Percentiles rank a stretch among this genome's conserved stretches.
Evolutionary conservation across 208 protist species (phyloP).

Genomic region (Acanthamoeba lenticulata): DNA sequence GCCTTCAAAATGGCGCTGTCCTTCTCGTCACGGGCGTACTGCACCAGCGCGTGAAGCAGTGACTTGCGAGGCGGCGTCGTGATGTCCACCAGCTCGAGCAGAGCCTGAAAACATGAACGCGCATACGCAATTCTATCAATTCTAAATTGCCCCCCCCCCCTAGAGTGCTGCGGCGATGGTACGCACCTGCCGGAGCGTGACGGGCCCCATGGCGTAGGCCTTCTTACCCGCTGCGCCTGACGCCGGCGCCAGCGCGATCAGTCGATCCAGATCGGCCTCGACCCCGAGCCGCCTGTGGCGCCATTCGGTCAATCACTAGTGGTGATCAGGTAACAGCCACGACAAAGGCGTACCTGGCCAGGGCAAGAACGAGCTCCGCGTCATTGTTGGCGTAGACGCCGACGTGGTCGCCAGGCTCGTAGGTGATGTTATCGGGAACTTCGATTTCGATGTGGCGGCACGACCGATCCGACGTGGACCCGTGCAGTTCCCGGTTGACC

Average conservation of each 20-base stretch:
- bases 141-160: too few relatives aligned
- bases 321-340: neutral
- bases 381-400: conserved; percentile 94
- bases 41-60: conserved; percentile 65
- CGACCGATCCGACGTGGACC: conserved; percentile 80
- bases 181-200: conserved; percentile 20
- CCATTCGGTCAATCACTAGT: too few relatives aligned
- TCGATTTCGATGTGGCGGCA: conserved; percentile 92
- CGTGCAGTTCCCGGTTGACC: conserved; percentile 80
- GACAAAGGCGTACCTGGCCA: conserved; percentile 82
- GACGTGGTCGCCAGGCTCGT: conserved; percentile 95
- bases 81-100: conserved; percentile 58
- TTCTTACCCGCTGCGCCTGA: neutral
- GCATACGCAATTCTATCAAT: too few relatives aligned
- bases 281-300: neutral
- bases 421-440: conserved; percentile 78
- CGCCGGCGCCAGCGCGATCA: conserved; percentile 10
- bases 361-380: conserved; percentile 86
- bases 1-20: conserved; percentile 58
- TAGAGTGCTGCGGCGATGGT: neutral
- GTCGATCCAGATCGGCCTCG: conserved; percentile 3
- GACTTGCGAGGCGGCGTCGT: conserved; percentile 52
- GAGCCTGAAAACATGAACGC: neutral
- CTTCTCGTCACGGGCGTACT: conserved; percentile 61
- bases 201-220: neutral